Percentiles rank a stretch among this genome's conserved stretches.
Evolutionary conservation across 495 filamentous ascomycete genomes (phyloP).

Genomic region (Lasiosphaeris hirsuta): DNA sequence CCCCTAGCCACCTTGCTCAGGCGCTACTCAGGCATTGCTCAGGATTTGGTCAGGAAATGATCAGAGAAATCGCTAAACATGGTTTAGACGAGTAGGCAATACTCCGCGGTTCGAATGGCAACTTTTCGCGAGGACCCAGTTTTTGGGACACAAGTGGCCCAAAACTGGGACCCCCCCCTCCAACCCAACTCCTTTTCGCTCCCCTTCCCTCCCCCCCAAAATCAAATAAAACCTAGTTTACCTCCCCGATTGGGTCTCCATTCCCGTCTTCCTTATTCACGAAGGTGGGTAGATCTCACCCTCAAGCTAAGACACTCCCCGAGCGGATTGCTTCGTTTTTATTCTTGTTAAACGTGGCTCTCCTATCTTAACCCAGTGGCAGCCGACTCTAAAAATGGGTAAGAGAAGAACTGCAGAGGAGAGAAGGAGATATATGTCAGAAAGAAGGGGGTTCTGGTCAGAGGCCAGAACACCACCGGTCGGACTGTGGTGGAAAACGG

Average conservation of each 20-base stretch:
- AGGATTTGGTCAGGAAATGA: conserved; percentile 1
- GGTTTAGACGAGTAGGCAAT: conserved; percentile 4
- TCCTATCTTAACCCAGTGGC: too few relatives aligned
- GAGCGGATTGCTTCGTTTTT: too few relatives aligned
- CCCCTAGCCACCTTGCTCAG: conserved; percentile 3
- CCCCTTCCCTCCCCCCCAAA: conserved; percentile 3
- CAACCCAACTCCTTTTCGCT: neutral
- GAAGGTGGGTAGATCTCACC: neutral
- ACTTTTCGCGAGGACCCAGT: conserved; percentile 4
- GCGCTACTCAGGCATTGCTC: conserved; percentile 1
- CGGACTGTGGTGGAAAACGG: too few relatives aligned
- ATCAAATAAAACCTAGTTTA: conserved; percentile 4
- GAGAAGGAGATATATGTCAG: too few relatives aligned
- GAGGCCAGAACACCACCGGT: too few relatives aligned
- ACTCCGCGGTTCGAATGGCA: conserved; percentile 3
- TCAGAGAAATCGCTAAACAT: conserved; percentile 3
- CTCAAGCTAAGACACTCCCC: too few relatives aligned
- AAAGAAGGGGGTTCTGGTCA: too few relatives aligned
- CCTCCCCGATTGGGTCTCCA: conserved; percentile 1
- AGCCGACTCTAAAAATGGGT: too few relatives aligned
- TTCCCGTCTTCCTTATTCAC: conserved; percentile 4
- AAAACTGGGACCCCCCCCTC: conserved; percentile 1
- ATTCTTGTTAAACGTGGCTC: too few relatives aligned
- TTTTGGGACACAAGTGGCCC: conserved; percentile 3
- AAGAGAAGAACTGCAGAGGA: too few relatives aligned